Evolutionary conservation across 495 filamentous ascomycete genomes (phyloP), one percentile per base, ranked within the genome.

Genomic region (Xeromyces bisporus): DNA sequence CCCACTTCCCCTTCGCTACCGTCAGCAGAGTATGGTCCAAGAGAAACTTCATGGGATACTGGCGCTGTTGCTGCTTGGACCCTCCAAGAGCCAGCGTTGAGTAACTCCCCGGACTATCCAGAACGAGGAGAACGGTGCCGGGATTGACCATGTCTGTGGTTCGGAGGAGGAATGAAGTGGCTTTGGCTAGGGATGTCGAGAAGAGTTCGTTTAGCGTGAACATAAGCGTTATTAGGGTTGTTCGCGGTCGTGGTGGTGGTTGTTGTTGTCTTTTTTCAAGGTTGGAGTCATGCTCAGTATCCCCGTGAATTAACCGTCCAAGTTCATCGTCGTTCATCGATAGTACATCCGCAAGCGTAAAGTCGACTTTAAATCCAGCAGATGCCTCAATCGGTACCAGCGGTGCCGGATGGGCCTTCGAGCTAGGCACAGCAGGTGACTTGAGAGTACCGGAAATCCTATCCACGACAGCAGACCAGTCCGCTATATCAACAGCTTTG

Each of bases 161-260:
- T 1, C 58, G 51, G 1, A 83, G 62, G 0, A 97, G 60, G 38
- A 96, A 73, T 0, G 52, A 53, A 1, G 87, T 93, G 0, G 87
- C 78, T 27, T 70, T 67, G 3, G 70, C 56, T 32, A 84, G 62
- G 2, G 81, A 85, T 7, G 73, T 65, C 0, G 69, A 63, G 59
- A 93, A 94, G 3, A 97, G 75, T 54, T 97, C 89, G 50, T 94
- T 96, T n/a, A 94, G 69, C 0, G 86, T 93, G 64, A 94, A 96
- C 53, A 94, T 73, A 0, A 94, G 52, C 0, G 89, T 93, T 3
- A 89, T 60, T 0, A 96, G 61, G 52, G 39, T 27, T 52, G 65
- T 31, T n/a, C n/a, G n/a, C n/a, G n/a, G n/a, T n/a, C n/a, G n/a
- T 36, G 41, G 23, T 6, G 38, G 10, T 30, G 15, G 35, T 37